These are phyloP conservation scores for Alternaria metachromatica DNA, from an alignment of 2,329 filamentous ascomycete genomes.

Conservation along the genomic window DNA sequence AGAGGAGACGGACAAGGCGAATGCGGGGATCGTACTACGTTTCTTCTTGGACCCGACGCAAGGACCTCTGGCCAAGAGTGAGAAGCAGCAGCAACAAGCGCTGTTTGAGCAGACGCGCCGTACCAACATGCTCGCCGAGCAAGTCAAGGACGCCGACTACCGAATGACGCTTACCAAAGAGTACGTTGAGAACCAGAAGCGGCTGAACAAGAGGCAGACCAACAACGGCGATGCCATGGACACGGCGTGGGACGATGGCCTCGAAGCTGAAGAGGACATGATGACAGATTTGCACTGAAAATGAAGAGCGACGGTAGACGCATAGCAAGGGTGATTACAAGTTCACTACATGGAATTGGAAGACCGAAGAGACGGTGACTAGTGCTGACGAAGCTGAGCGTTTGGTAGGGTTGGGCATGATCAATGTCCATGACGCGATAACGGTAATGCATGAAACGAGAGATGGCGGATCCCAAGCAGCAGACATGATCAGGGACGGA, in stretches of 20 bases:
- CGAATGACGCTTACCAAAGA: slow-evolving; percentile 65
- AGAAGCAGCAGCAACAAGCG: slow-evolving; percentile 51
- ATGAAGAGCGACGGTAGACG: neutral
- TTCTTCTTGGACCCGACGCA: slow-evolving; percentile 55
- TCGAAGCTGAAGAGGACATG: slow-evolving; percentile 48
- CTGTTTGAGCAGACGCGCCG: slow-evolving; percentile 59
- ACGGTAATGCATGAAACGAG: slow-evolving; percentile 40
- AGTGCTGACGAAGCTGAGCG: neutral
- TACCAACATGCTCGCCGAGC: slow-evolving; percentile 58
- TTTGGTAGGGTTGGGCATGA: slow-evolving; percentile 10
- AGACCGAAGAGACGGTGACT: neutral
- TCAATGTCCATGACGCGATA: slow-evolving; percentile 30
- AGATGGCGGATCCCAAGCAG: slow-evolving; percentile 15
- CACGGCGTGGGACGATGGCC: slow-evolving; percentile 42
- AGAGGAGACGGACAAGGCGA: slow-evolving; percentile 50
- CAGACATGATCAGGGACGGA: slow-evolving; percentile 16
- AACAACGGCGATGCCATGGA: slow-evolving; percentile 46
- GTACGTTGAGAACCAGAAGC: slow-evolving; percentile 62
- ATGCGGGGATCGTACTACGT: slow-evolving; percentile 58
- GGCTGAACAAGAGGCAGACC: slow-evolving; percentile 52
- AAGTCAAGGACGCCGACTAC: slow-evolving; percentile 62
- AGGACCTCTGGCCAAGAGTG: slow-evolving; percentile 47
- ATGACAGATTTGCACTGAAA: slow-evolving; percentile 46
- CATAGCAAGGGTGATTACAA: neutral
- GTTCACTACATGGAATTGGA: neutral